Percentiles rank a stretch among this genome's conserved stretches.
phyloP scores from a whole-genome alignment of 2,329 filamentous ascomycete genomes.

The Nigrospora sphaerica region DNA sequence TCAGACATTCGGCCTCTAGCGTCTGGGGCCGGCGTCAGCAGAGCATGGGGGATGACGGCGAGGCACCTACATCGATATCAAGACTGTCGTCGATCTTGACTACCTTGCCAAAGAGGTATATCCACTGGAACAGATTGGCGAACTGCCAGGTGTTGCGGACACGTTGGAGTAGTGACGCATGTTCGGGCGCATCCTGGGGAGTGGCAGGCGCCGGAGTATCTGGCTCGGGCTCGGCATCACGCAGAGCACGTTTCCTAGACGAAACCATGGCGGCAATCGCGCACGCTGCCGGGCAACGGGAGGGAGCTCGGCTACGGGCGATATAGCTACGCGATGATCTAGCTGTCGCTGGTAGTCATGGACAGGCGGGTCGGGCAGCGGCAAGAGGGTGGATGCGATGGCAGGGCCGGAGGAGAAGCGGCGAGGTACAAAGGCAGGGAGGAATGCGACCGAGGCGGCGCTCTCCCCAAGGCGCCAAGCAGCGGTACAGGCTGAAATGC shows the following conservation, averaged over 20 bases:
- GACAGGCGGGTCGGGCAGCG: too few relatives aligned
- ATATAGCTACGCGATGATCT: too few relatives aligned
- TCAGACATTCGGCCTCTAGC: slow-evolving; percentile 81
- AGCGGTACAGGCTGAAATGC: too few relatives aligned
- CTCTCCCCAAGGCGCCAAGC: too few relatives aligned
- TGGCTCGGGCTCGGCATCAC: slow-evolving; percentile 31
- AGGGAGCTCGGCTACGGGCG: too few relatives aligned
- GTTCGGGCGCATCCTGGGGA: neutral
- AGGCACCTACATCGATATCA: slow-evolving; percentile 70
- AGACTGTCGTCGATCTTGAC: slow-evolving; percentile 86
- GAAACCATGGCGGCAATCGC: slow-evolving; percentile 28
- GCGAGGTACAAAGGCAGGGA: too few relatives aligned
- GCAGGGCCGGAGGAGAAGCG: too few relatives aligned
- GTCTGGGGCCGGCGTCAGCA: neutral
- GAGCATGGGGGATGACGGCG: neutral
- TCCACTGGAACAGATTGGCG: slow-evolving; percentile 87
- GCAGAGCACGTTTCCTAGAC: slow-evolving; percentile 39
- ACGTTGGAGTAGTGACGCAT: slow-evolving; percentile 45
- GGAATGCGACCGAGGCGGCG: too few relatives aligned
- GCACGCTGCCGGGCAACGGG: too few relatives aligned
- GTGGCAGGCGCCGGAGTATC: slow-evolving; percentile 8
- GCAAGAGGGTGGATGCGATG: too few relatives aligned
- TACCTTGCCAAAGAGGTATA: slow-evolving; percentile 80
- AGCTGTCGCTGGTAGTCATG: too few relatives aligned
- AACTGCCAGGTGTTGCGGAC: slow-evolving; percentile 95